Percentiles rank a stretch among this genome's conserved stretches.
phyloP scores from a whole-genome alignment of 768 basidiomycete species.

The Leccinum uliginosum region DNA sequence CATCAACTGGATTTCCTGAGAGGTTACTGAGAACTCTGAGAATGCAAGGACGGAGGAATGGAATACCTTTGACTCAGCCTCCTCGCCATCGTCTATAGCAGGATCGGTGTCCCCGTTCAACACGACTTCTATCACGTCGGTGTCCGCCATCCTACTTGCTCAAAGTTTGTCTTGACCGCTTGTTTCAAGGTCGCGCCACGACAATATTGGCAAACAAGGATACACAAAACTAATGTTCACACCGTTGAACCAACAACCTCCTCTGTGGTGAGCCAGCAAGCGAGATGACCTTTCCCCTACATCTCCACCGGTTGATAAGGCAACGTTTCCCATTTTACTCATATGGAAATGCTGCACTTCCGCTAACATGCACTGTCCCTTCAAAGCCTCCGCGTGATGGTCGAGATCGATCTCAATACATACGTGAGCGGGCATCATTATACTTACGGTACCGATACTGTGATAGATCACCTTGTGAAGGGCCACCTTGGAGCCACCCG shows the following conservation, averaged over 20 bases:
- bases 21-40: slow-evolving; percentile 12
- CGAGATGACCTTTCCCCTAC: neutral
- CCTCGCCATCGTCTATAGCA: slow-evolving; percentile 54
- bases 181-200: slow-evolving; percentile 16
- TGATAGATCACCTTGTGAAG: slow-evolving; percentile 22
- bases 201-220: slow-evolving; percentile 22
- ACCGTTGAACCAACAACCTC: neutral
- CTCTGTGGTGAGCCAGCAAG: neutral
- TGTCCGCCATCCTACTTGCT: slow-evolving; percentile 46
- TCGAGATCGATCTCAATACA: slow-evolving; percentile 20
- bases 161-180: slow-evolving; percentile 20
- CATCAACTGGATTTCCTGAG: slow-evolving; percentile 86
- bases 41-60: slow-evolving; percentile 2
- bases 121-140: slow-evolving; percentile 41
- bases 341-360: neutral
- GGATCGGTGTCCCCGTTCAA: slow-evolving; percentile 29
- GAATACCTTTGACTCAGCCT: slow-evolving; percentile 57
- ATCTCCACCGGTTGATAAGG: slow-evolving; percentile 4
- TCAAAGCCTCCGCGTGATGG: slow-evolving; percentile 20
- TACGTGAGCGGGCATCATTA: slow-evolving; percentile 28
- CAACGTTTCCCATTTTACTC: neutral
- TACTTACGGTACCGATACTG: slow-evolving; percentile 29
- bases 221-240: slow-evolving; percentile 13
- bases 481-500: neutral
- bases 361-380: neutral